Base-by-base conservation (phyloP, 2,329 filamentous ascomycete species). In the Zasmidium angulare region DNA sequence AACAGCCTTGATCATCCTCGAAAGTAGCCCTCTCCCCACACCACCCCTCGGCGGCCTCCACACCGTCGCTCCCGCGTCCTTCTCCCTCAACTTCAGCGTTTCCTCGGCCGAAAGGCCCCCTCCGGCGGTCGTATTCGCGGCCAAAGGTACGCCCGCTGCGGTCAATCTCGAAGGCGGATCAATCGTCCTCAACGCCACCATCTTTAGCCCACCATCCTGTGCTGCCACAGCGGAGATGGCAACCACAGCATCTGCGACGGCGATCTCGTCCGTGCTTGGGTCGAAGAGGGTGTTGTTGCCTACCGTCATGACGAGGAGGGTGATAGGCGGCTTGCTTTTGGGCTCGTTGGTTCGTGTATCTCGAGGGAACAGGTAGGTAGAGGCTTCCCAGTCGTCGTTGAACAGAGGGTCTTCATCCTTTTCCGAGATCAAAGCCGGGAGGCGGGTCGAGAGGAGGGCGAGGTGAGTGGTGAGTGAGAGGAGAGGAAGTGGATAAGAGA, bases 371-470 rank as follows among this genome's bases (percentile, higher is more conserved):
- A 99, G 79, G 58, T 86, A 87, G 19, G 86, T 82, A 0, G 92
- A 87, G 17, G 89, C 89, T 64, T 89, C 91, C 95, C 95, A 99
- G 78, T 99, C 95, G 77, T 99, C 95, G 78, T 97, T 89, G 77
- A 99, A 99, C 72, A 97, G 87, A 12, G 95, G 95, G 69, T 99
- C 95, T 78, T 99, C 95, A 77, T 98, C 93, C 59, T 86, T 85
- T 75, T 96, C 90, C 1, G 93, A 97, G 73, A 91, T 91, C 53
- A 97, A 82, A 23, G 87, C 84, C 7, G 95, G 95, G 2, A 98
- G 82, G 64, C 89, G 87, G 6, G 95, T 93, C 26, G 90, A 88
- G 63, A 97, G 86, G 50, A 99, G 89, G 2, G 95, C 95, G 61
- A 99, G 88, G 74, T 99, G 93, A 50, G 91, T 93, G 20, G 95